A percentile compares a stretch with the other conserved stretches of the same genome.
These are phyloP conservation scores for Aureobasidium uvarum DNA, from an alignment of 2,329 filamentous ascomycete species.

Conservation along the genomic window DNA sequence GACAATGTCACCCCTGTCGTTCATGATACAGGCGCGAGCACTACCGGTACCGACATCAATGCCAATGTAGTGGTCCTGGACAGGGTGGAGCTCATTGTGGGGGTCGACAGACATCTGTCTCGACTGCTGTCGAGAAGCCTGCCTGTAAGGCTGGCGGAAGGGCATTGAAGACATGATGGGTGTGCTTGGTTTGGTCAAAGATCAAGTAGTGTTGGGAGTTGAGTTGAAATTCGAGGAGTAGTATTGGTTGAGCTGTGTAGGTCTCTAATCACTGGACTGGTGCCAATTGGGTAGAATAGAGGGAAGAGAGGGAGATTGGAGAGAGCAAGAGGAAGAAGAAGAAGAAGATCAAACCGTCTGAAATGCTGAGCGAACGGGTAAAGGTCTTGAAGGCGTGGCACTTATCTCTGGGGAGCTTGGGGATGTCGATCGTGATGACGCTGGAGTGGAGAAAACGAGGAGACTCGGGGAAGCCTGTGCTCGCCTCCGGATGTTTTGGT, in stretches of 20 bases:
- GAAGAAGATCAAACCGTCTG: not conserved
- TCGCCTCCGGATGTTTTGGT: slow-evolving; percentile 13
- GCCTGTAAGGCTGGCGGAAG: slow-evolving; percentile 35
- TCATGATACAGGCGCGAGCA: slow-evolving; percentile 92
- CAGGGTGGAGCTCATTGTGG: slow-evolving; percentile 57
- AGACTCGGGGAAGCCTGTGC: slow-evolving; percentile 14
- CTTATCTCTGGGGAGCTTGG: slow-evolving; percentile 9
- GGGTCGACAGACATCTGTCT: slow-evolving; percentile 52
- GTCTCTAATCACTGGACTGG: not conserved
- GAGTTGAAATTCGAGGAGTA: not conserved
- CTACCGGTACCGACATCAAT: slow-evolving; percentile 97
- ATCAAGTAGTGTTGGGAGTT: not conserved
- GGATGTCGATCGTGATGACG: slow-evolving; percentile 11
- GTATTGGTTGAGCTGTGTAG: not conserved
- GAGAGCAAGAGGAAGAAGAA: not conserved
- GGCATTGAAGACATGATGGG: slow-evolving; percentile 29
- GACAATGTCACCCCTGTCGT: slow-evolving; percentile 83
- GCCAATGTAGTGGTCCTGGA: slow-evolving; percentile 68
- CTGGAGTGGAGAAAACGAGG: slow-evolving; percentile 15
- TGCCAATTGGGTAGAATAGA: slow-evolving; percentile 3
- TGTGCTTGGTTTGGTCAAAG: not conserved
- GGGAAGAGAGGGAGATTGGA: not conserved
- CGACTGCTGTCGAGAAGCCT: slow-evolving; percentile 42
- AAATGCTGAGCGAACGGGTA: not conserved
- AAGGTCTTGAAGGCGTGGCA: slow-evolving; percentile 6